These are phyloP conservation scores for Penicillium vulpinum DNA, from an alignment of 2,329 filamentous ascomycete species.

Conservation along the genomic window DNA sequence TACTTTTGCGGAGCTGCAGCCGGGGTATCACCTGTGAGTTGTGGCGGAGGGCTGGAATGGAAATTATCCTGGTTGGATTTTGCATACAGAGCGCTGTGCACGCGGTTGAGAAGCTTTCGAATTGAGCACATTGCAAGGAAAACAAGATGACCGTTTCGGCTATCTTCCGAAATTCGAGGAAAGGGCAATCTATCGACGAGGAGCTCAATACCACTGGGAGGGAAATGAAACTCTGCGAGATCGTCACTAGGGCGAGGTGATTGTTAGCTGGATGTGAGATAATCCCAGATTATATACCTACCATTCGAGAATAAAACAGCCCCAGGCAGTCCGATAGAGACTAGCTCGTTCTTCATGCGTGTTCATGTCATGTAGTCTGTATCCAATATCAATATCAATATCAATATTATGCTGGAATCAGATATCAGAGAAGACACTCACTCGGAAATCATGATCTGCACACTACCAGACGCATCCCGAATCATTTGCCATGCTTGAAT, in stretches of 20 bases:
- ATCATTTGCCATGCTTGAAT: slow-evolving; percentile 18
- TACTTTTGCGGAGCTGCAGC: not conserved
- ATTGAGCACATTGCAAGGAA: slow-evolving; percentile 24
- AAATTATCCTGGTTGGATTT: slow-evolving; percentile 4
- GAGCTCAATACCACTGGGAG: slow-evolving; percentile 16
- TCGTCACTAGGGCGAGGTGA: slow-evolving; percentile 10
- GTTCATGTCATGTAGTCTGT: slow-evolving; percentile 11
- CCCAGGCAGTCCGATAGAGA: slow-evolving; percentile 18
- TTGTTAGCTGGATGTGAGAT: not conserved
- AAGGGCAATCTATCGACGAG: slow-evolving; percentile 18
- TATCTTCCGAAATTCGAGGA: slow-evolving; percentile 14
- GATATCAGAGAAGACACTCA: not conserved
- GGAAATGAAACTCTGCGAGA: slow-evolving; percentile 20
- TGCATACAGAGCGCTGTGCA: slow-evolving; percentile 21
- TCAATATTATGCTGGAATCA: not conserved
- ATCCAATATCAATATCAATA: not conserved
- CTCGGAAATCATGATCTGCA: slow-evolving; percentile 17
- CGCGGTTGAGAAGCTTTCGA: slow-evolving; percentile 19
- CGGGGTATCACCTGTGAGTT: not conserved
- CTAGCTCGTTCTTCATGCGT: slow-evolving; percentile 6
- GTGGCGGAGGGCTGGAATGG: not conserved
- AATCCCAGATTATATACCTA: not conserved
- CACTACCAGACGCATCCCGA: slow-evolving; percentile 11
- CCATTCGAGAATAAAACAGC: slow-evolving; percentile 22
- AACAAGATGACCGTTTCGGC: slow-evolving; percentile 7